phyloP scores from a whole-genome alignment of 2,329 filamentous ascomycete genomes.

The Fusarium hainanense region DNA sequence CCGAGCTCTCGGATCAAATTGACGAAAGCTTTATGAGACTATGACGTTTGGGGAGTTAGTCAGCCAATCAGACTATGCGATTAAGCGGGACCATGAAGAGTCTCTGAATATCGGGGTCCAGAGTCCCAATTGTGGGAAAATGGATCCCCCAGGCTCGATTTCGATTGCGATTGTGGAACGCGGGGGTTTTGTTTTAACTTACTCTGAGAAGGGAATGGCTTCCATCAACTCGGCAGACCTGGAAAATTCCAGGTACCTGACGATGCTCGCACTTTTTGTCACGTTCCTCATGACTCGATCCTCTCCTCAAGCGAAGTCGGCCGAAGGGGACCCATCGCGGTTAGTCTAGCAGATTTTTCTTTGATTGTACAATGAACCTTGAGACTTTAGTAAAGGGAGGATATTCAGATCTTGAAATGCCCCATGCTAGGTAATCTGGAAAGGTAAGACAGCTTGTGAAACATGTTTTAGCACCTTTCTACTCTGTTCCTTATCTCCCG shows the following conservation, averaged over 20 bases:
- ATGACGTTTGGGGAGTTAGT: constrained; percentile 25
- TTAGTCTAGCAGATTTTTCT: not conserved
- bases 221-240: not conserved
- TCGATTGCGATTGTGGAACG: constrained; percentile 22
- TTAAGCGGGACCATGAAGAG: constrained; percentile 19
- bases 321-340: not conserved
- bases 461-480: constrained; percentile 20
- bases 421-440: not conserved
- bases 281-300: constrained; percentile 11
- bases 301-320: not conserved
- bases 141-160: constrained; percentile 20
- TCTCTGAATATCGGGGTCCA: constrained; percentile 17
- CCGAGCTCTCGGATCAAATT: constrained; percentile 24
- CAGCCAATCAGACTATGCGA: constrained; percentile 27
- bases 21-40: constrained; percentile 33
- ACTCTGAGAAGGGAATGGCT: not conserved
- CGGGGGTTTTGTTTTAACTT: constrained; percentile 16
- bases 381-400: constrained; percentile 8
- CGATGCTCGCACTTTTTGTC: not conserved
- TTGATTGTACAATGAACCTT: not conserved
- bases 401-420: constrained; percentile 15
- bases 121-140: constrained; percentile 21
- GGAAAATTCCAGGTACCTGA: constrained; percentile 14
- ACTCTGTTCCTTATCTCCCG: constrained; percentile 14
- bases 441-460: constrained; percentile 24